Evolutionary conservation across 345 rosid species (phyloP), one percentile per base, ranked within the genome.

Genomic region (Brassica rapa): DNA sequence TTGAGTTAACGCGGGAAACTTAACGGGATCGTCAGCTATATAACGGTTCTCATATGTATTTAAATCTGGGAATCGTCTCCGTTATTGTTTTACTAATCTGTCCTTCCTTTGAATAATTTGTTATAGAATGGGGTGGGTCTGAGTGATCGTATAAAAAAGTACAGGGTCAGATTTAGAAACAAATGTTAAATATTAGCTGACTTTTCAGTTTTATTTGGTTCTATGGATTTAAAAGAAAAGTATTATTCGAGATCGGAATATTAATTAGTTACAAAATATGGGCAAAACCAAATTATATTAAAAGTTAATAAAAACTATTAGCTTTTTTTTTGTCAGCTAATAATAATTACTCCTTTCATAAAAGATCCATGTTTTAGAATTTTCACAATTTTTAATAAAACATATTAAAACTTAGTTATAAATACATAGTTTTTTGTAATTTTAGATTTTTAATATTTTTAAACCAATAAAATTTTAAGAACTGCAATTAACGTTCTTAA

Each of bases 141-240:
- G 57, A 62, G 37, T 25, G 4, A 63, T 62, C 10, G 55, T 70
- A 9, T 59, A 0, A 3, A 25, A 70, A 77, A 62, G 75, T 70
- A 62, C 8, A 63, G 80, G 74, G 71, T 62, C 71, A 63, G 16
- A 77, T 62, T 77, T 69, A 76, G 71, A 70, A 62, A 35, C 4
- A 33, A 51, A 51, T 77, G 71, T 77, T 70, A 25, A 53, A 51
- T 37, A 35, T 37, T 32, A 24, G 43, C 57, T 77, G 81, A 55
- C 71, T 62, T 51, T 76, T 68, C 61, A 60, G 53, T 12, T 68
- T 61, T 24, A 15, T 49, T 15, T 46, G n/a, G 62, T n/a, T 61
- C 16, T 2, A 21, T 57, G 60, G 61, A 57, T 16, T 4, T 37
- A 27, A 43, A 35, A 21, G 4, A 2, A 41, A 15, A 60, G 19